Conservation (phyloP, 2,329 filamentous ascomycete species). For the Cladosporium sp. region DNA sequence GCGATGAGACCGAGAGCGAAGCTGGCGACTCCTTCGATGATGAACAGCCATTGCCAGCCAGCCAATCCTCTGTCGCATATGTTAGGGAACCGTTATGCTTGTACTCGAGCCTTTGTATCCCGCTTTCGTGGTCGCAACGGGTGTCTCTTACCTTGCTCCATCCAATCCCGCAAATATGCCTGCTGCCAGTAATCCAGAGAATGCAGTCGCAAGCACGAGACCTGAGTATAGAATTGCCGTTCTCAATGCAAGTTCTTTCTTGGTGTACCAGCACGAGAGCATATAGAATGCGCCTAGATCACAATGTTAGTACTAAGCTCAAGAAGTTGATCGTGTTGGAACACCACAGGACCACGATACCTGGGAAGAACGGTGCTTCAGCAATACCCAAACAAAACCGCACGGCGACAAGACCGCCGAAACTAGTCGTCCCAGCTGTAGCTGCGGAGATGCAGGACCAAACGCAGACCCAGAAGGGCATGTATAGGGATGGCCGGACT, state of each 20-base stretch:
- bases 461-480: conserved; percentile 32
- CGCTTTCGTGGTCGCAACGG: no score
- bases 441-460: conserved; percentile 39
- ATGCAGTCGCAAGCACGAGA: conserved; percentile 10
- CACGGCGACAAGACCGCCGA: conserved; percentile 30
- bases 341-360: not conserved
- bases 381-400: conserved; percentile 27
- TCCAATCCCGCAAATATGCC: conserved; percentile 53
- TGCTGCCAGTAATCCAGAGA: conserved; percentile 12
- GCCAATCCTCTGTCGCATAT: conserved; percentile 24
- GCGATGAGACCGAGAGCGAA: conserved; percentile 60
- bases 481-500: conserved; percentile 47
- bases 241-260: conserved; percentile 27
- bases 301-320: not conserved
- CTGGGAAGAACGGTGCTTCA: conserved; percentile 19
- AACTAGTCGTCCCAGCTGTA: conserved; percentile 30
- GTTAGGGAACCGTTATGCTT: not conserved
- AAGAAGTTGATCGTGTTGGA: no score
- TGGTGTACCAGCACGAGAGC: conserved; percentile 41
- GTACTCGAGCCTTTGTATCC: no score
- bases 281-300: conserved; percentile 31
- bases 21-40: conserved; percentile 43
- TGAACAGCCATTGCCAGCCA: conserved; percentile 19
- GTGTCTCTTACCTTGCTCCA: conserved; percentile 38
- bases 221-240: conserved; percentile 2